These are phyloP conservation scores for Mortierella sp. DNA, from an alignment of 371 early-diverging fungal species.

Conservation along the genomic window DNA sequence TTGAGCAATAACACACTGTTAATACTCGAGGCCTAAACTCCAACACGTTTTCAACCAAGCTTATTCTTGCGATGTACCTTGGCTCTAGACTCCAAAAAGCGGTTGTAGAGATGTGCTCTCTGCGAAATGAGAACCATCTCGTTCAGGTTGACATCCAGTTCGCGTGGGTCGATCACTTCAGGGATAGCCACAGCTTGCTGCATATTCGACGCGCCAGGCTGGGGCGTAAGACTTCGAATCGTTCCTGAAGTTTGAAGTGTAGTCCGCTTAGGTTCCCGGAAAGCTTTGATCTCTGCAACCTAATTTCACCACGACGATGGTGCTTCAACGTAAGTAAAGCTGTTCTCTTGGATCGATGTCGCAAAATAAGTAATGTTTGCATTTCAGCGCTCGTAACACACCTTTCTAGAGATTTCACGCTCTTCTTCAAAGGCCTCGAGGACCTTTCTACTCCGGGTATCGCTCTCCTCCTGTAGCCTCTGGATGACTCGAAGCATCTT, in stretches of 20 bases:
- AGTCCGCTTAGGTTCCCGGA: slow-evolving; percentile 42
- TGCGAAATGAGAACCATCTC: slow-evolving; percentile 89
- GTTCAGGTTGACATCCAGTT: slow-evolving; percentile 77
- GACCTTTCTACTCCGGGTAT: slow-evolving; percentile 80
- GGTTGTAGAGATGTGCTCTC: slow-evolving; percentile 79
- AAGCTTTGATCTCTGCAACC: slow-evolving; percentile 51
- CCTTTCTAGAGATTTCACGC: slow-evolving; percentile 75
- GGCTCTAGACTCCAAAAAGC: slow-evolving; percentile 81
- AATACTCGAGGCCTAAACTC: neutral
- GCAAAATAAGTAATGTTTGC: neutral
- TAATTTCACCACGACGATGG: slow-evolving; percentile 7
- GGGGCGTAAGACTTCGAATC: slow-evolving; percentile 45
- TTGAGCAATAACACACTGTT: neutral
- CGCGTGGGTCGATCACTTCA: slow-evolving; percentile 78
- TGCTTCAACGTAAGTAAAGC: neutral
- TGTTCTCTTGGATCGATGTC: neutral
- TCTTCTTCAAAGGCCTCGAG: slow-evolving; percentile 84
- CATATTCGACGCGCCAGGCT: slow-evolving; percentile 46
- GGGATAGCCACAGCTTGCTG: slow-evolving; percentile 33
- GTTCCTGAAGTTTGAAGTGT: slow-evolving; percentile 18
- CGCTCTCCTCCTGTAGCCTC: slow-evolving; percentile 88
- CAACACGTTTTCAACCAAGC: too few species aligned
- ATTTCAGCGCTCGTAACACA: slow-evolving; percentile 28
- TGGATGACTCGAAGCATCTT: slow-evolving; percentile 90
- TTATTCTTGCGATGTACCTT: slow-evolving; percentile 33